phyloP scores from a whole-genome alignment of 2,329 filamentous ascomycete genomes.

The Fusarium sp. region DNA sequence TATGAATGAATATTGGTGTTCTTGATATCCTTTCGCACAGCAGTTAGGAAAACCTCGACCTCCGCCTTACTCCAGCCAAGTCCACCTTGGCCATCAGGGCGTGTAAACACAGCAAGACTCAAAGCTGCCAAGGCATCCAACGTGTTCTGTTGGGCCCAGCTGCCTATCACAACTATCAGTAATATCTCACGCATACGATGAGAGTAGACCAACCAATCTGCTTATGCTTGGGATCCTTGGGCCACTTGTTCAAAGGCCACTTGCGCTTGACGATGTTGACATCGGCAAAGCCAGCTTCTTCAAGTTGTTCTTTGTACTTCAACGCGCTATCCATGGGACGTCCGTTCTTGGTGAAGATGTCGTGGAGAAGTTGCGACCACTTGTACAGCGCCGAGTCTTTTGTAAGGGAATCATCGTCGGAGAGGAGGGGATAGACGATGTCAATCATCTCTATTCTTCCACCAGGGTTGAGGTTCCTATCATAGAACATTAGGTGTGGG shows the following conservation, averaged over 20 bases:
- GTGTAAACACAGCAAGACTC: neutral
- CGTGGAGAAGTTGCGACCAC: constrained; percentile 16
- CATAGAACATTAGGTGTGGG: accelerated
- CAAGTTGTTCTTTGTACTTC: constrained; percentile 25
- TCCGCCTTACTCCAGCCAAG: constrained; percentile 3
- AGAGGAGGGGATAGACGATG: constrained; percentile 24
- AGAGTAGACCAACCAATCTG: constrained; percentile 13
- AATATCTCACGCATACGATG: no score
- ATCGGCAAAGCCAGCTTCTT: constrained; percentile 11
- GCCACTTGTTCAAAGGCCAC: constrained; percentile 25
- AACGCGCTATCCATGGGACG: constrained; percentile 3
- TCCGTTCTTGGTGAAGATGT: neutral
- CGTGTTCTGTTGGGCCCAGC: neutral
- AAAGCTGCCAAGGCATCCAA: neutral
- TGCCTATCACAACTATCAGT: neutral
- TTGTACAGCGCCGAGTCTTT: constrained; percentile 7
- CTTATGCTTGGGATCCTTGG: constrained; percentile 32
- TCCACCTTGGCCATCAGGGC: neutral
- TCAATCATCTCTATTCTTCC: constrained; percentile 29
- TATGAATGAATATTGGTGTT: neutral
- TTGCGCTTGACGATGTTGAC: constrained; percentile 9
- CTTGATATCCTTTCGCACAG: constrained; percentile 2
- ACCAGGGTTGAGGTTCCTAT: constrained; percentile 12
- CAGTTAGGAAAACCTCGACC: neutral
- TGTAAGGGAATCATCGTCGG: constrained; percentile 5